Conservation (phyloP, 345 rosid species). For the Toxicodendron radicans region DNA sequence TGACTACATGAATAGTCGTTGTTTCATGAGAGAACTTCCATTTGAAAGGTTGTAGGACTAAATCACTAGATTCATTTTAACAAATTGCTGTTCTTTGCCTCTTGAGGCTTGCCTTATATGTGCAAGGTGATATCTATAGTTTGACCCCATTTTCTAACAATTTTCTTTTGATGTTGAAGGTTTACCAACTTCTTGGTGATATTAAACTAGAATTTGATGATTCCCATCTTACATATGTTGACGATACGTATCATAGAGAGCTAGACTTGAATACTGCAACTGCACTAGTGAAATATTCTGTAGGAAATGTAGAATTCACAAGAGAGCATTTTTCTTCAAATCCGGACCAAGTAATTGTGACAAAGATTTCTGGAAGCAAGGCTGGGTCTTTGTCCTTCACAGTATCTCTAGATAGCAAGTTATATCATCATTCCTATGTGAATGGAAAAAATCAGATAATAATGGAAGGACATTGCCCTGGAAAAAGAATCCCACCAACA, state of each 20-base stretch:
- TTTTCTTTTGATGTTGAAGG: slow-evolving; percentile 45
- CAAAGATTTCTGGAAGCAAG: slow-evolving; percentile 64
- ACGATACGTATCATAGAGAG: slow-evolving; percentile 74
- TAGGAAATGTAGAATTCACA: slow-evolving; percentile 52
- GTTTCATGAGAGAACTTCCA: not conserved
- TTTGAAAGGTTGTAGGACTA: not conserved
- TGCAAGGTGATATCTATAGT: not conserved
- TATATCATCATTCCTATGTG: slow-evolving; percentile 52
- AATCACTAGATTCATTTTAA: not conserved
- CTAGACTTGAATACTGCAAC: slow-evolving; percentile 87
- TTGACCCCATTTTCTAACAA: not conserved
- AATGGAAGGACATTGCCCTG: slow-evolving; percentile 74
- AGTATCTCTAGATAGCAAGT: slow-evolving; percentile 59
- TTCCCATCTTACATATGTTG: slow-evolving; percentile 60
- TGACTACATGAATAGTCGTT: no score
- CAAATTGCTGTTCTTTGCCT: not conserved
- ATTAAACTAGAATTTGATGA: slow-evolving; percentile 73
- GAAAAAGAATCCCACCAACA: slow-evolving; percentile 58
- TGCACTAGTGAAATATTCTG: slow-evolving; percentile 62
- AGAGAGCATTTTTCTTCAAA: slow-evolving; percentile 77
- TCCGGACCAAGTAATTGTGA: slow-evolving; percentile 68
- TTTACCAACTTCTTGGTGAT: slow-evolving; percentile 86
- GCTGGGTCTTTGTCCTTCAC: slow-evolving; percentile 65
- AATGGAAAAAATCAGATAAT: slow-evolving; percentile 53
- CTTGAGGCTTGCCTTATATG: not conserved